Evolutionary conservation across 2,329 filamentous ascomycete species (phyloP).

Genomic region (Thermomyces lanuginosus): DNA sequence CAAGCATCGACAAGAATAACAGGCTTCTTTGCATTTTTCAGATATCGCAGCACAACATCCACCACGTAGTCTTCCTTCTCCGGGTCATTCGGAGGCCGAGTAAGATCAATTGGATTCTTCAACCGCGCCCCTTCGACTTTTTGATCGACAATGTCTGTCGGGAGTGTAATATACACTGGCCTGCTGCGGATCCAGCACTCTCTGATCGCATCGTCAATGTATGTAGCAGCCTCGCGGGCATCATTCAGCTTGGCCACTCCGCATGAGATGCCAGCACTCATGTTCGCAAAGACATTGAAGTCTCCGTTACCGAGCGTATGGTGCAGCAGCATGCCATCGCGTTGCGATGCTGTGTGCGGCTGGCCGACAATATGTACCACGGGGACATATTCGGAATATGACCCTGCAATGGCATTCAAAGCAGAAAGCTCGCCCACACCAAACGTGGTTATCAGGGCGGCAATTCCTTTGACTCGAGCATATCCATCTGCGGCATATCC

Average conservation of each 20-base stretch:
- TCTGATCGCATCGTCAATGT: slow-evolving; percentile 36
- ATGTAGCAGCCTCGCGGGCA: slow-evolving; percentile 28
- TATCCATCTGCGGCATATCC: slow-evolving; percentile 64
- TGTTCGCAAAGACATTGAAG: slow-evolving; percentile 35
- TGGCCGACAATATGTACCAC: slow-evolving; percentile 46
- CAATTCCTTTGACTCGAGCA: slow-evolving; percentile 51
- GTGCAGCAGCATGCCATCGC: slow-evolving; percentile 35
- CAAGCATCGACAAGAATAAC: slow-evolving; percentile 68
- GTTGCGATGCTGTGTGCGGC: slow-evolving; percentile 30
- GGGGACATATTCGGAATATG: slow-evolving; percentile 55
- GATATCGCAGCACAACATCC: slow-evolving; percentile 52
- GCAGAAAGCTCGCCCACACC: slow-evolving; percentile 55
- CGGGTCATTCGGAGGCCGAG: slow-evolving; percentile 45
- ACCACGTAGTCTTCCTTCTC: slow-evolving; percentile 64
- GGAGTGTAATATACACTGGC: slow-evolving; percentile 41
- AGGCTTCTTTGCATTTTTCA: slow-evolving; percentile 54
- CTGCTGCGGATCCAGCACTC: slow-evolving; percentile 37
- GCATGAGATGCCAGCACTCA: slow-evolving; percentile 35
- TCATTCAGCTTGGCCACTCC: slow-evolving; percentile 35
- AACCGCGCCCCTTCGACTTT: slow-evolving; percentile 58
- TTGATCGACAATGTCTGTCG: slow-evolving; percentile 42
- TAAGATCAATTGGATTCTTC: slow-evolving; percentile 48
- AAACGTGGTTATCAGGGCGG: slow-evolving; percentile 54
- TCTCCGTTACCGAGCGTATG: slow-evolving; percentile 52
- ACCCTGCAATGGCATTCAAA: slow-evolving; percentile 57